A percentile compares a stretch with the other conserved stretches of the same genome.
Conservation (phyloP, 1,284 basidiomycete genomes). For the Cutaneotrichosporon spelunceum region DNA sequence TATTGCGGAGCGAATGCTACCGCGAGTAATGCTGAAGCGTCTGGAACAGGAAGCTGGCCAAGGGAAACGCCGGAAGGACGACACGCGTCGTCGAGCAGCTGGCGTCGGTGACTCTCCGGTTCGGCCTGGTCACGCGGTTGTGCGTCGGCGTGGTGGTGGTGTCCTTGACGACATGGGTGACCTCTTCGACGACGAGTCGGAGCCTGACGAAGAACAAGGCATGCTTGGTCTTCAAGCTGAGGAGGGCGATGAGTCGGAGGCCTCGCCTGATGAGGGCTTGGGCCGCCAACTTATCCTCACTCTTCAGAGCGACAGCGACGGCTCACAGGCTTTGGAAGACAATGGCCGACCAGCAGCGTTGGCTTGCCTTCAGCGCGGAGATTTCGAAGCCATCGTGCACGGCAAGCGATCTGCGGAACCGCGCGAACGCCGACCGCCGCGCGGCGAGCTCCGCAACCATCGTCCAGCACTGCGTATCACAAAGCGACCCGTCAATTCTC, state of each 20-base stretch:
- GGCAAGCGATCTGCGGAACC: slow-evolving; percentile 14
- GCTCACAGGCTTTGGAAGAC: slow-evolving; percentile 37
- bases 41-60: slow-evolving; percentile 18
- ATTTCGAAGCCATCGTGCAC: slow-evolving; percentile 42
- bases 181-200: slow-evolving; percentile 19
- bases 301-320: slow-evolving; percentile 18
- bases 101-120: slow-evolving; percentile 24
- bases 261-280: slow-evolving; percentile 6
- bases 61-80: neutral
- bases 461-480: slow-evolving; percentile 32
- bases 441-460: slow-evolving; percentile 9
- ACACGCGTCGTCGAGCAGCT: slow-evolving; percentile 8
- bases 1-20: slow-evolving; percentile 45
- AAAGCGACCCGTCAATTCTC: slow-evolving; percentile 14
- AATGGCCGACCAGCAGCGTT: slow-evolving; percentile 32
- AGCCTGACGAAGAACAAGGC: neutral
- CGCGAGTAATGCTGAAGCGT: slow-evolving; percentile 40
- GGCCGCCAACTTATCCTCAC: slow-evolving; percentile 24
- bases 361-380: slow-evolving; percentile 40
- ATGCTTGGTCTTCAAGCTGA: slow-evolving; percentile 11
- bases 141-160: slow-evolving; percentile 25
- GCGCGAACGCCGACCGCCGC: neutral
- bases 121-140: slow-evolving; percentile 39
- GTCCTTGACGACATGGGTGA: slow-evolving; percentile 24
- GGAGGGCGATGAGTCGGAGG: slow-evolving; percentile 11